These are phyloP conservation scores for Melastoma malabathricum DNA, from an alignment of 345 rosid genomes.

Conservation along the genomic window DNA sequence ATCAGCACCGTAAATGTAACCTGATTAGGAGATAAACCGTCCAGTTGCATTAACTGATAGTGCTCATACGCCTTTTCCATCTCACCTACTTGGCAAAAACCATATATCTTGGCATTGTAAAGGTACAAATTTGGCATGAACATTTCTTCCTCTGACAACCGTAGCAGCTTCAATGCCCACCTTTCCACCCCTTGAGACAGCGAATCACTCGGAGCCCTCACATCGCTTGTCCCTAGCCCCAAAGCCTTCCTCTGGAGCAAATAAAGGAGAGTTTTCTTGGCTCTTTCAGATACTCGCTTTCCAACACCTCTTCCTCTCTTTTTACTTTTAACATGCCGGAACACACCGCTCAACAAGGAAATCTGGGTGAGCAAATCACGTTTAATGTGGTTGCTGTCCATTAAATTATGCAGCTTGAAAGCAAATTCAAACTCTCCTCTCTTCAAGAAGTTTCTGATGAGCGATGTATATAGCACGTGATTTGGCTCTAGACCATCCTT, in stretches of 20 bases:
- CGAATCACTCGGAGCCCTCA: constrained; percentile 13
- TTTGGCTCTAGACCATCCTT: constrained; percentile 47
- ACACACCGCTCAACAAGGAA: constrained; percentile 35
- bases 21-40: constrained; percentile 47
- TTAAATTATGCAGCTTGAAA: constrained; percentile 39
- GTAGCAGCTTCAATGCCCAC: constrained; percentile 34
- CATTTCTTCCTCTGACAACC: constrained; percentile 20
- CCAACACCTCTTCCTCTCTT: constrained; percentile 15
- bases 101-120: constrained; percentile 33
- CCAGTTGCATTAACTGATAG: constrained; percentile 34
- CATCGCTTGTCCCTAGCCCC: constrained; percentile 10
- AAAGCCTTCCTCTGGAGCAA: constrained; percentile 25
- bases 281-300: constrained; percentile 20
- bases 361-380: constrained; percentile 24
- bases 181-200: constrained; percentile 24
- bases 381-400: constrained; percentile 31
- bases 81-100: constrained; percentile 31
- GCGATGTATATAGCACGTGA: constrained; percentile 40
- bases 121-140: constrained; percentile 46
- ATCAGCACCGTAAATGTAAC: constrained; percentile 59
- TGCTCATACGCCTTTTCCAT: constrained; percentile 41
- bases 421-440: no score
- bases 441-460: no score
- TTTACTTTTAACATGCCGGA: constrained; percentile 14
- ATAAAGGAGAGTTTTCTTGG: constrained; percentile 25